Percentiles rank a stretch among this genome's conserved stretches.
These are phyloP conservation scores for Claviceps maximensis DNA, from an alignment of 2,329 filamentous ascomycete genomes.

Conservation along the genomic window DNA sequence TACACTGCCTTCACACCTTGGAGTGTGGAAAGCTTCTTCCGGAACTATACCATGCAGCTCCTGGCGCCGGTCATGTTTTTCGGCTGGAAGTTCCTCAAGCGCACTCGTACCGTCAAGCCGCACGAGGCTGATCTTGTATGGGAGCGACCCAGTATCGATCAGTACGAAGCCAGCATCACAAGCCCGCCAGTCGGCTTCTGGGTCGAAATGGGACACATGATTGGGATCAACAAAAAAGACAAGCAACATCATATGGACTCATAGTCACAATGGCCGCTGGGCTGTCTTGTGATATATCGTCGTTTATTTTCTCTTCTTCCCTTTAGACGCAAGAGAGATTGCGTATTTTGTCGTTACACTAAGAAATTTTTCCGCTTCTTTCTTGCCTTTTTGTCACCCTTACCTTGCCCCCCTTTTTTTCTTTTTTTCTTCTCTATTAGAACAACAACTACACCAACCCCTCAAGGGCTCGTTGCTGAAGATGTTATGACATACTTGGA, in stretches of 20 bases:
- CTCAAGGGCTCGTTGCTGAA: background rate
- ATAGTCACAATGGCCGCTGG: background rate
- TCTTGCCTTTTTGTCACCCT: too few species aligned
- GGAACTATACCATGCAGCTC: slow-evolving; percentile 45
- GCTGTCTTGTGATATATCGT: background rate
- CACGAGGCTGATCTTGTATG: slow-evolving; percentile 45
- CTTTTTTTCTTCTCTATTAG: too few species aligned
- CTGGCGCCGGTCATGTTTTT: slow-evolving; percentile 39
- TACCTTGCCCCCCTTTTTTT: too few species aligned
- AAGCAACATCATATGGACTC: slow-evolving; percentile 8
- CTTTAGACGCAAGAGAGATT: background rate
- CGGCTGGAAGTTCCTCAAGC: slow-evolving; percentile 51
- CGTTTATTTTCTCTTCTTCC: background rate
- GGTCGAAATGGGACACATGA: slow-evolving; percentile 35
- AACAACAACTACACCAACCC: too few species aligned
- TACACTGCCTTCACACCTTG: slow-evolving; percentile 40
- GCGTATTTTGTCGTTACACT: too few species aligned
- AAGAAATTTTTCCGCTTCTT: too few species aligned
- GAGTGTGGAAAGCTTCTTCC: slow-evolving; percentile 32
- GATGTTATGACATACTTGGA: background rate
- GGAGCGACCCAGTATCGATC: slow-evolving; percentile 46
- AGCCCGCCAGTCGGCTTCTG: slow-evolving; percentile 39
- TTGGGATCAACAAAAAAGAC: slow-evolving; percentile 23
- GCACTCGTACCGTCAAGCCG: slow-evolving; percentile 39
- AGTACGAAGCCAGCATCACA: slow-evolving; percentile 39